Evolutionary conservation across 1,284 basidiomycete species (phyloP).

Genomic region (Gomphus bonarii): DNA sequence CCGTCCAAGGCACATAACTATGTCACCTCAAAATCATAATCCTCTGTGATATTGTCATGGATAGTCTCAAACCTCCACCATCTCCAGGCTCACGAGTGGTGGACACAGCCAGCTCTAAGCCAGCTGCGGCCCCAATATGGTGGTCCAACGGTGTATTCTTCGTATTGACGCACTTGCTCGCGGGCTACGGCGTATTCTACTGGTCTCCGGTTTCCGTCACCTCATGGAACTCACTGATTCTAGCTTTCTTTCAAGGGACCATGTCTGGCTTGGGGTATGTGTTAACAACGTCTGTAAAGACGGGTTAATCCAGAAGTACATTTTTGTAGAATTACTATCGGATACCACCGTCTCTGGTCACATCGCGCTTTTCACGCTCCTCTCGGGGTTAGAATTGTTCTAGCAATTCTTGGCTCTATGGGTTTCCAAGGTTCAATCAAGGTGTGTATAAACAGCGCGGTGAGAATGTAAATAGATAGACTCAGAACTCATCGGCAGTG

Average conservation of each 20-base stretch:
- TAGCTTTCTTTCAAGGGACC: conserved; percentile 57
- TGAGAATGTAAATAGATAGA: not conserved
- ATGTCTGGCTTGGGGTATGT: conserved; percentile 56
- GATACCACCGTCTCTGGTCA: conserved; percentile 71
- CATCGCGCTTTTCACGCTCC: conserved; percentile 60
- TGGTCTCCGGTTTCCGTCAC: conserved; percentile 38
- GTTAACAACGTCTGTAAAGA: not conserved
- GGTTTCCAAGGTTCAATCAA: conserved; percentile 61
- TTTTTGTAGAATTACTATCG: conserved; percentile 52
- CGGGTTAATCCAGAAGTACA: not conserved
- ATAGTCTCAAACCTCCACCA: not conserved
- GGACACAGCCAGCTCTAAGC: not conserved
- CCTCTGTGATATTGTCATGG: too few species aligned
- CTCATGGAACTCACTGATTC: conserved; percentile 31
- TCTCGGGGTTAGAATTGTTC: conserved; percentile 39
- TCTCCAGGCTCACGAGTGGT: not conserved
- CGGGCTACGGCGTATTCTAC: conserved; percentile 40
- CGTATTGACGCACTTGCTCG: conserved; percentile 47
- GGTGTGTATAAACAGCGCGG: conserved; percentile 17
- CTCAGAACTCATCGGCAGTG: conserved; percentile 24
- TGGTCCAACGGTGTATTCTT: conserved; percentile 66
- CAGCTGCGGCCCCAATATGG: conserved; percentile 33
- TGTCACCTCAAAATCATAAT: too few species aligned
- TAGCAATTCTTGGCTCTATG: conserved; percentile 59
- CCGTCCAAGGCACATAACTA: too few species aligned